Conservation (phyloP, 2,329 filamentous ascomycete genomes). For the Calonectria henricotiae region DNA sequence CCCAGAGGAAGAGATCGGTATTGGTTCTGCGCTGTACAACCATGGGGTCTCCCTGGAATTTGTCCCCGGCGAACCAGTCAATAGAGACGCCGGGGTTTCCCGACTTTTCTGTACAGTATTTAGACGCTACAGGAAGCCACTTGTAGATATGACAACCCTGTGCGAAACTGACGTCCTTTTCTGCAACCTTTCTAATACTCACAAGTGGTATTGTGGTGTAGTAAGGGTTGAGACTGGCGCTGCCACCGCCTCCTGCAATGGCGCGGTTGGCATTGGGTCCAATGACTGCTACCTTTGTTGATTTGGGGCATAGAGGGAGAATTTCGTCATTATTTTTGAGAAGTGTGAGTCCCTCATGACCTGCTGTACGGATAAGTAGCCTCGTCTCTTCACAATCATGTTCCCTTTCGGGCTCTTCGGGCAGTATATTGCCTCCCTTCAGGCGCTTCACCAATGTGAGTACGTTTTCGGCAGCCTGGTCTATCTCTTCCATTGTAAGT, state of each 20-base stretch:
- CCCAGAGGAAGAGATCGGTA: constrained; percentile 80
- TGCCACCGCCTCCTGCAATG: constrained; percentile 79
- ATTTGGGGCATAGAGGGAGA: constrained; percentile 72
- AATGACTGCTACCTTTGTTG: constrained; percentile 76
- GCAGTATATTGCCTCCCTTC: constrained; percentile 72
- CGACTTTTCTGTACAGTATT: constrained; percentile 54
- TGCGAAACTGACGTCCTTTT: constrained; percentile 73
- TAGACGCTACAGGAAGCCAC: constrained; percentile 52
- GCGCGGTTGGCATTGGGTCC: constrained; percentile 79
- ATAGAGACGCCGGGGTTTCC: constrained; percentile 75
- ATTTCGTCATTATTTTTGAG: constrained; percentile 75
- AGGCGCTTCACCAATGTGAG: constrained; percentile 74
- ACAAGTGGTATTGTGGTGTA: constrained; percentile 76
- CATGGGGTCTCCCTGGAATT: constrained; percentile 72
- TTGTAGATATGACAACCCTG: constrained; percentile 53
- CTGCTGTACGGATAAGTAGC: constrained; percentile 73
- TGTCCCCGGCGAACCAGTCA: constrained; percentile 77
- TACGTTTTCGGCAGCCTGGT: constrained; percentile 74
- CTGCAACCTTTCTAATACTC: constrained; percentile 71
- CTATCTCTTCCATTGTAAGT: constrained; percentile 67
- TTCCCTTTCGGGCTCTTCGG: constrained; percentile 72
- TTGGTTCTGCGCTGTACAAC: constrained; percentile 74
- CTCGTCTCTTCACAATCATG: constrained; percentile 73
- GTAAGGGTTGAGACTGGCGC: constrained; percentile 79
- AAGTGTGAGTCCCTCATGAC: constrained; percentile 75